Evolutionary conservation across 1,284 basidiomycete genomes (phyloP), one percentile per base, ranked within the genome.

Genomic region (Earliella scabrosa): DNA sequence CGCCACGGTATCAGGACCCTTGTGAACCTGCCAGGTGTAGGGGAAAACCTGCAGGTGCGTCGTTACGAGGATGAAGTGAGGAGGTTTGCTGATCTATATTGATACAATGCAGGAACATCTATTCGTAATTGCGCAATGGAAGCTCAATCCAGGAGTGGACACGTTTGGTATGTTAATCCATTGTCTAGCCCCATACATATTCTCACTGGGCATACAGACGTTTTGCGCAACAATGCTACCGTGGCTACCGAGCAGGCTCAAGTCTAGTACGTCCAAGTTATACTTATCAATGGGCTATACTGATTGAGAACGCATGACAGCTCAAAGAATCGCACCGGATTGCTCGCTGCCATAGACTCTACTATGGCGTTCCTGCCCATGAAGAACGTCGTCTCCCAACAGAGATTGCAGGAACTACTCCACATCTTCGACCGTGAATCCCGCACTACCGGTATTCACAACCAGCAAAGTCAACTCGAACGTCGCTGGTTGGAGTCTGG

Each of bases 41-140:
- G 78, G 5, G 69, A 68, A 48, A 79, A 79, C 56, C 63, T 79
- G 31, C 73, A 75, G 45, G 77, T 78, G 29, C 6, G 29, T 31
- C 6, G 6, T 31, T 31, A 6, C 7, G 29, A n/a, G n/a, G n/a
- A n/a, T n/a, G n/a, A n/a, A n/a, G n/a, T n/a, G n/a, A n/a, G n/a
- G n/a, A n/a, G n/a, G n/a, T n/a, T n/a, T n/a, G 9, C 32, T 13
- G 32, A 16, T 34, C 4, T 2, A 10, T 34, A 34, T 34, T 34
- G 3, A 10, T 34, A 3, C 11, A 10, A 34, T 13, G 13, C 31
- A 63, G 73, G 53, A 79, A 78, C 45, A 49, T 27, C 16, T 39
- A 4, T 49, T 49, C n/a, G 47, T 38, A 11, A 24, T n/a, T 9
- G 35, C 29, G 16, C 35, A 49, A 13, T 49, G 47, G 47, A 21